Conservation (phyloP, 345 rosid genomes). For the Euphorbia lathyris region DNA sequence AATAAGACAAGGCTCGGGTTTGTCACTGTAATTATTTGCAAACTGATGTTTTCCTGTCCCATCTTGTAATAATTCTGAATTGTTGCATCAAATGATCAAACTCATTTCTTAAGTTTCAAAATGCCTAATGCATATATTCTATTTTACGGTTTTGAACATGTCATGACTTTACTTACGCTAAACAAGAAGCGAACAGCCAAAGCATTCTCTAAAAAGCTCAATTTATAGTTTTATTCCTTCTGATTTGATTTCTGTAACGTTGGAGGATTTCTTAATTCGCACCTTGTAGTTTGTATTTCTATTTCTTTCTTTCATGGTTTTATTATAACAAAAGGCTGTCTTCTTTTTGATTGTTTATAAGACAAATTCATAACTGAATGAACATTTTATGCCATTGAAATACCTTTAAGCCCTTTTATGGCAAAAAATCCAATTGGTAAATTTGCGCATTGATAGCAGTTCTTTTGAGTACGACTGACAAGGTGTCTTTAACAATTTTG, state of each 20-base stretch:
- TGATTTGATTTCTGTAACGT: neutral
- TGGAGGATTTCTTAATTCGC: neutral
- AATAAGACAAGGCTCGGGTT: neutral
- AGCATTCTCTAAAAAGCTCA: neutral
- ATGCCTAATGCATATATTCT: neutral
- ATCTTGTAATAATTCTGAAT: neutral
- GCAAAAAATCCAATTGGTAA: neutral
- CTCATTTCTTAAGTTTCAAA: neutral
- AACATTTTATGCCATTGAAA: neutral
- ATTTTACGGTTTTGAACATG: neutral
- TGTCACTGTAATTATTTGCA: neutral
- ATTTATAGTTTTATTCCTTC: neutral
- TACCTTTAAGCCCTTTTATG: neutral
- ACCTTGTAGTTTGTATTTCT: neutral
- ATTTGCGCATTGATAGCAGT: neutral
- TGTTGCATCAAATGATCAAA: neutral
- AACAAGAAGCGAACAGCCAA: neutral
- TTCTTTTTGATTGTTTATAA: neutral
- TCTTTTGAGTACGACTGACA: neutral
- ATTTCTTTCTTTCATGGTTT: neutral
- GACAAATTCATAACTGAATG: neutral
- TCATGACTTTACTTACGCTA: neutral
- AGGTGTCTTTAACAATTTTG: constrained; percentile 4
- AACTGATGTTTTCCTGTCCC: neutral
- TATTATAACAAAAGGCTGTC: neutral